Base-by-base conservation (phyloP, 1,284 basidiomycete species). In the Phellinidium pouzarii region DNA sequence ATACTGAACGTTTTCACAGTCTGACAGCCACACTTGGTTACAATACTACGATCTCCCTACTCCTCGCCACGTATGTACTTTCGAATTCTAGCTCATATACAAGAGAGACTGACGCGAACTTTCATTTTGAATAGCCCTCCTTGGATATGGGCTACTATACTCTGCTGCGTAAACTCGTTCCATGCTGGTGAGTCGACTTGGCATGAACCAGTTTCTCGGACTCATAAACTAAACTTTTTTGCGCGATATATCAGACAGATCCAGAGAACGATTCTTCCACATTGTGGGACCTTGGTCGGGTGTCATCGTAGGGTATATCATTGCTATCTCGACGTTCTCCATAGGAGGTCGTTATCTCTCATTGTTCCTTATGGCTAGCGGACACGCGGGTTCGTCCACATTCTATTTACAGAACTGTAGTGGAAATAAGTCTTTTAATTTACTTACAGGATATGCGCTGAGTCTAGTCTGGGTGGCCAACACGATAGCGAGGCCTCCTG, bases 381-480 rank as follows among this genome's bases (percentile, higher is more conserved):
- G 57, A 0, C 57, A 59, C 31, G 50, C 59, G 12, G 58, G 58
- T 58, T 29, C 17, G 54, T 45, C 22, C 12, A 46, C 17, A 9
- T 23, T 34, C 25, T 27, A 31, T 34, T 48, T 8, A 9, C 7
- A 19, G 12, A 29, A 25, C 17, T 31, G 11, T 34, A 8, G 26
- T 31, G 19, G 7, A 9, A 42, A 36, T 8, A 34, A 34, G 31
- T 8, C 7, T 8, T 8, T 3, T 14, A 8, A 8, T 34, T 14
- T 11, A 11, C 14, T 34, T 34, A 14, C 31, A 55, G 53, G 53
- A 4, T 79, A 77, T 61, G 75, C 80, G 1, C 70, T 84, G 58
- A 79, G 74, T 0, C 61, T 79, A 9, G 77, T 79, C 0, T 87
- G 84, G 81, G 78, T 81, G 3, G 74, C 80, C 0, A 82, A 81